Evolutionary conservation across 2,329 filamentous ascomycete genomes (phyloP).

Genomic region (Arachnomyces sp.): DNA sequence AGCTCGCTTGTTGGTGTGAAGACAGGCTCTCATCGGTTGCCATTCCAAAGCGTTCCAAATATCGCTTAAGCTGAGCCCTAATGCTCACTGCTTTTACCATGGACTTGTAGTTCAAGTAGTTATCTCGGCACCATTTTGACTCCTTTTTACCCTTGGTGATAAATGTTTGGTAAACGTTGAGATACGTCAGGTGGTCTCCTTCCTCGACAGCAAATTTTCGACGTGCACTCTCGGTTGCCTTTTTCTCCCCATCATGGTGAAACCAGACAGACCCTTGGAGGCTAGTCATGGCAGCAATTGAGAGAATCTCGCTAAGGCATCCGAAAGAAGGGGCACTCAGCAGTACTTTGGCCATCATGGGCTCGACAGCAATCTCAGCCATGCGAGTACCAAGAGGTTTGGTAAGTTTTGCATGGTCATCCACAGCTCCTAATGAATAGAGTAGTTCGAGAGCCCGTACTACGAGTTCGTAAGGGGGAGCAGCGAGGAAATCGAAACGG

Average conservation of each 20-base stretch:
- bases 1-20: conserved; percentile 22
- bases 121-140: conserved; percentile 75
- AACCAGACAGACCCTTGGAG: conserved; percentile 79
- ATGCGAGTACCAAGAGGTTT: conserved; percentile 80
- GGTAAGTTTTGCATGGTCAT: conserved; percentile 84
- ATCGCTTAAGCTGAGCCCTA: conserved; percentile 74
- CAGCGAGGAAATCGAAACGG: conserved; percentile 79
- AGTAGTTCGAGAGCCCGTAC: conserved; percentile 80
- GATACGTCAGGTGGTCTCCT: conserved; percentile 83
- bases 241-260: conserved; percentile 68
- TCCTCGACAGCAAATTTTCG: conserved; percentile 85
- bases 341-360: conserved; percentile 89
- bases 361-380: conserved; percentile 88
- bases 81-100: conserved; percentile 78
- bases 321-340: conserved; percentile 66
- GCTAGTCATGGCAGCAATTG: conserved; percentile 89
- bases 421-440: conserved; percentile 76
- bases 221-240: conserved; percentile 63
- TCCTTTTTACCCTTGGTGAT: conserved; percentile 76
- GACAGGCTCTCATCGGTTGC: conserved; percentile 54
- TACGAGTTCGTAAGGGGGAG: conserved; percentile 78
- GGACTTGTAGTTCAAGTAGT: conserved; percentile 79
- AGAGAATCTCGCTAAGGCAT: conserved; percentile 78
- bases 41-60: conserved; percentile 78
- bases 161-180: conserved; percentile 92